Evolutionary conservation across 192 early-diverging fungal genomes (phyloP), one percentile per base, ranked within the genome.

Genomic region (Coemansia sp.): DNA sequence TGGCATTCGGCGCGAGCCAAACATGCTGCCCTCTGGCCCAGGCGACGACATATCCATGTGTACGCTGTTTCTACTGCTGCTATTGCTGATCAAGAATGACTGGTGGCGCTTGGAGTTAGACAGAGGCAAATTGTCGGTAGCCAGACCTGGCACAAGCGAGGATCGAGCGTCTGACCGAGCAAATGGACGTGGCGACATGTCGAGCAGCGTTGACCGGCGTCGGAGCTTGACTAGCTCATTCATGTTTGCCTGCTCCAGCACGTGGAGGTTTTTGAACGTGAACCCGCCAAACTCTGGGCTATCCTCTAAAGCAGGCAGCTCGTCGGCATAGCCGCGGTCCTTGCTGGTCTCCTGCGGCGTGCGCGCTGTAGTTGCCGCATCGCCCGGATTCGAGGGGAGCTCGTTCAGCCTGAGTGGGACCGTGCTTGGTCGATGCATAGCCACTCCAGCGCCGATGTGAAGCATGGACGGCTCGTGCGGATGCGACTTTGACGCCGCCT

Each of bases 161-260:
- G 52, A 13, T 3, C 59, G 63, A 16, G 42, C 13, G 4, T 58
- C 58, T 8, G n/a, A 7, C 10, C 42, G 44, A 28, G 21, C 17
- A 39, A 23, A 8, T 17, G 66, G 53, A 40, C 49, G 42, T 28
- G 53, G 33, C 14, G 74, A 33, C 13, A 57, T 60, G 38, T 75
- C 79, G 1, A 73, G 57, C 47, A 88, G 37, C 2, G 79, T 81
- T 46, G 74, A 76, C 30, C 79, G 74, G 40, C 79, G 74, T 28
- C 91, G 87, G 21, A 98, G 78, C 78, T 91, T 94, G 32, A 88
- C 72, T 26, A 98, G 90, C 40, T 93, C 84, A 63, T 95, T 89
- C 65, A 91, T 88, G 72, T 98, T 98, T 14, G 94, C 95, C 60
- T 95, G 92, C 64, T 95, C 96, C 1, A 98, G 85, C 19, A 89